Evolutionary conservation across 495 filamentous ascomycete species (phyloP), one percentile per base, ranked within the genome.

Genomic region (Apodospora peruviana): DNA sequence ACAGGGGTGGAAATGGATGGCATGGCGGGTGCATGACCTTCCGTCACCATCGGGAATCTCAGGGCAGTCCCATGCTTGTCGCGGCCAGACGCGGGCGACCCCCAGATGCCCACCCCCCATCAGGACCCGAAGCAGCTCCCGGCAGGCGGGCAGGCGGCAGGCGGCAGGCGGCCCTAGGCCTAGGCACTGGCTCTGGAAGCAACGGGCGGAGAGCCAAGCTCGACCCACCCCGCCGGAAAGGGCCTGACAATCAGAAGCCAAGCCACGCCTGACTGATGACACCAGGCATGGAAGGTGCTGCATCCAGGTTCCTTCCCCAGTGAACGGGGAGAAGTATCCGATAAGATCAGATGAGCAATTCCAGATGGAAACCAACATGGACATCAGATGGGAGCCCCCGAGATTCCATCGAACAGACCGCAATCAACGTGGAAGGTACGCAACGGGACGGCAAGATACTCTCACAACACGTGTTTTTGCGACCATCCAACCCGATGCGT

Each of bases 1-100:
- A 38, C 7, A 8, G 36, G 16, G 16, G 9, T 38, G 27, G 4
- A 17, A 24, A 35, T 35, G 27, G 27, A 32, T 14, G 14, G 27
- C 7, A 14, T 7, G 7, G 27, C 14, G 7, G 36, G 25, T 45
- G 23, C 38, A 43, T 27, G 47, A 50, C 47, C 32, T 51, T 36
- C 53, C 48, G 40, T 53, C 49, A 38, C 43, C 53, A 51, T 60
- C 57, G 53, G 53, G 52, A 57, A 43, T 60, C 50, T 53, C 60
- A 60, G 60, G 57, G 48, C 40, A 53, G 50, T 35, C 20, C 27
- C 27, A 39, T n/a, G n/a, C n/a, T n/a, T n/a, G n/a, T 38, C 16
- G 50, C 46, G 50, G 43, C 27, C 24, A 48, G 46, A 36, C 40
- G 35, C 39, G 47, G 52, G 38, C 25, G 23, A 47, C 41, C 41